Evolutionary conservation across 371 early-diverging fungal species (phyloP), one percentile per base, ranked within the genome.

Genomic region (Mortierella sp.): DNA sequence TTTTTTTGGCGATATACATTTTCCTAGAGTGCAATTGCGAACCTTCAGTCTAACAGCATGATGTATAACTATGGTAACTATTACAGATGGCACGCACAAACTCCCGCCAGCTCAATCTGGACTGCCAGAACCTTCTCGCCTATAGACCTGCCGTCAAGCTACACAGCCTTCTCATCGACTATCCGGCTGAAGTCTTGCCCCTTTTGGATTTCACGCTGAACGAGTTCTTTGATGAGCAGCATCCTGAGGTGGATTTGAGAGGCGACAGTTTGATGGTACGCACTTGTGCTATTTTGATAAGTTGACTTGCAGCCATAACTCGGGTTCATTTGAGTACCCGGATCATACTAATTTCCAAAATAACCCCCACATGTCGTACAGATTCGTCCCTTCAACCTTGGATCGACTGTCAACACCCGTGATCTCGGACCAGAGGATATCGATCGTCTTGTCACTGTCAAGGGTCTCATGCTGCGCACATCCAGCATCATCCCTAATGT

Each of bases 171-270:
- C 83, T 99, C 32, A 78, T 93, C 26, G 91, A 91, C 46, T 99
- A 98, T 83, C 99, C 99, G 27, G 95, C 97, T 69, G 99, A 99
- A 84, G 93, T 99, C 47, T 91, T 99, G 78, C 96, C 99, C 0
- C 81, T 95, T 42, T 88, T 99, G 89, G 99, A 99, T 85, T 91
- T 93, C 64, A 88, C 91, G 4, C 75, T 99, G 48, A 88, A 91
- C 3, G 93, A 97, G 60, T 78, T 91, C 39, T 96, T 91, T 70
- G 64, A 85, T 42, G 91, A 95, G 50, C 79, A 84, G 49, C 93
- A 87, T 67, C 91, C 90, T 2, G 90, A 90, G 43, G 82, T 79
- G 0, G 87, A 88, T 60, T 58, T 87, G 31, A 75, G 82, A 31
- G 76, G 76, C 23, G 85, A 83, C 32, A 75, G 76, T 61, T 75